Conservation (phyloP, 768 basidiomycete species). For the Calocybe cyanea region DNA sequence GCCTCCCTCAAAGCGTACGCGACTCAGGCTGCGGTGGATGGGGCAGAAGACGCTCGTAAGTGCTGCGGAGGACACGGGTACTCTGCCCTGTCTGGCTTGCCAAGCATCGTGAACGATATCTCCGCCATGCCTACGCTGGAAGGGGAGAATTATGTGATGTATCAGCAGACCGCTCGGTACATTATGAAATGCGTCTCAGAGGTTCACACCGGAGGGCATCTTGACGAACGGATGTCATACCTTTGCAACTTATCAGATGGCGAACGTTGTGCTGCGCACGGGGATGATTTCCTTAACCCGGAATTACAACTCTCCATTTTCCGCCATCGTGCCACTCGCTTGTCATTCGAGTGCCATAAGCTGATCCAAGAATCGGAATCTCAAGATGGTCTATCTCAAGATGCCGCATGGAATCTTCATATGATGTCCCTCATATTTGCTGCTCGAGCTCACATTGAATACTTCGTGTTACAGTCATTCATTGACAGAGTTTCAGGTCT, state of each 20-base stretch:
- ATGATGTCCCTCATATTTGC: conserved; percentile 21
- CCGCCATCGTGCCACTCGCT: conserved; percentile 19
- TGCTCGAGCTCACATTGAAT: conserved; percentile 22
- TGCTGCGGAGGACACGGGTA: conserved; percentile 25
- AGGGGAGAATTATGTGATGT: conserved; percentile 26
- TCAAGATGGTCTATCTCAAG: conserved; percentile 6
- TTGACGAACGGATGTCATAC: conserved; percentile 11
- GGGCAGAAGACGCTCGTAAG: conserved; percentile 22
- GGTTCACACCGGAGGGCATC: background rate
- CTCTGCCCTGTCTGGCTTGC: conserved; percentile 20
- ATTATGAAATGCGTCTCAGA: conserved; percentile 18
- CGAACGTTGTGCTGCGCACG: conserved; percentile 1
- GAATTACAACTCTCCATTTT: conserved; percentile 16
- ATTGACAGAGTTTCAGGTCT: conserved; percentile 8
- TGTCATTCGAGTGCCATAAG: conserved; percentile 14
- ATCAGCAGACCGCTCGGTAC: conserved; percentile 24
- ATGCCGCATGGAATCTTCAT: conserved; percentile 22
- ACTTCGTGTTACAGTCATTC: conserved; percentile 19
- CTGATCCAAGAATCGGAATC: conserved; percentile 10
- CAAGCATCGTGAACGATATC: conserved; percentile 14
- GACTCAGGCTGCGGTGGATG: conserved; percentile 21
- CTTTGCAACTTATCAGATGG: background rate
- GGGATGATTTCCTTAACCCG: conserved; percentile 14
- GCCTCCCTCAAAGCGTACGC: conserved; percentile 22
- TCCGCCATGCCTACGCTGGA: conserved; percentile 19